Base-by-base conservation (phyloP, 106 monocot species). In the Platanthera zijinensis region DNA sequence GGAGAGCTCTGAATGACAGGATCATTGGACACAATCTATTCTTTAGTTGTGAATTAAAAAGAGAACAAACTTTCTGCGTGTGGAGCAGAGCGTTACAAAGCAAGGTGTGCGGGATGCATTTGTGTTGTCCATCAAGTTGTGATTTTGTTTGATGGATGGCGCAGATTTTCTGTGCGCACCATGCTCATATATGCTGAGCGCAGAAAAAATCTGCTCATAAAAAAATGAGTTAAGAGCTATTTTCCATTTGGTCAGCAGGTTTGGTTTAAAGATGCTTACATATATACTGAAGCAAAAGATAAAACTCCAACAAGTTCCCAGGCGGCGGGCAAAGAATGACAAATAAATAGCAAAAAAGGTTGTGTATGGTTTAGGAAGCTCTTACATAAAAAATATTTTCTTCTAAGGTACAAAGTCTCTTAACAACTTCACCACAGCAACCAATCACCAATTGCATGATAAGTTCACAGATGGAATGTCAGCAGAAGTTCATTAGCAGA, bases 401-500 rank as follows among this genome's bases (percentile, higher is more conserved):
- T 70, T 70, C 17, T 48, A 48, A 13, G 14, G 13, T 48, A 70
- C 46, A 64, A 64, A 56, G 56, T 56, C 56, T 9, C n/a, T 22
- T 19, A 61, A 61, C 5, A 5, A 61, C 21, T 21, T 61, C 8
- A 61, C 19, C 59, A 61, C 21, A 67, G 39, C 7, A 67, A 67
- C 39, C 67, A 30, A 15, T 15, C 45, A 70, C 39, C 39, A 39
- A 39, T 25, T 70, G 48, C 48, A 70, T 17, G 15, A 15, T 48
- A 48, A 48, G 48, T 48, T 70, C 14, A 17, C 30, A 11, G 0
- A 45, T 13, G 5, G 5, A 48, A 6, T 48, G 48, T 48, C 70
- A 79, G 46, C 32, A 79, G 11, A 75, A 83, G 83, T 51, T 83
- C 79, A 51, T 83, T 25, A 25, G 25, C 25, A 25, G 25, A 25